Conservation (phyloP, 305 asterid species). For the Fraxinus nigra region DNA sequence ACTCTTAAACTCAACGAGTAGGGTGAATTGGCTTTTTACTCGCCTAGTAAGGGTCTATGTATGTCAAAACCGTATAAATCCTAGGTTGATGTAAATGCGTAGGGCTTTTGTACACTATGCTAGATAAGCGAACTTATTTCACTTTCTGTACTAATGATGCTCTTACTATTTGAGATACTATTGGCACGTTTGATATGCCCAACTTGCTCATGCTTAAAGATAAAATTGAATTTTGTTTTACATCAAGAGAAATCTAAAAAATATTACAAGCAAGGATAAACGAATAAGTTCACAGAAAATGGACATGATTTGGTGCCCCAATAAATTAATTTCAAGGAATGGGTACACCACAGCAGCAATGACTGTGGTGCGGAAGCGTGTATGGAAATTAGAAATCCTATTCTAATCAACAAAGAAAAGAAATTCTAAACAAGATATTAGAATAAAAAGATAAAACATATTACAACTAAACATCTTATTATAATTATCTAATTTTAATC, state of each 20-base stretch:
- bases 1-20: neutral
- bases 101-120: neutral
- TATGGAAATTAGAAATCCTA: neutral
- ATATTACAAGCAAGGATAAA: neutral
- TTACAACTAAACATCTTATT: neutral
- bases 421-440: neutral
- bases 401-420: neutral
- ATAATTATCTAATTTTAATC: neutral
- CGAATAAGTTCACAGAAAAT: slow-evolving; percentile 2
- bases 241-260: neutral
- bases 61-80: neutral
- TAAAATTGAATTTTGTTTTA: neutral
- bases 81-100: neutral
- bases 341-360: neutral
- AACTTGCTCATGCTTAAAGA: neutral
- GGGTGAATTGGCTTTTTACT: neutral
- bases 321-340: slow-evolving; percentile 1
- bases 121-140: neutral
- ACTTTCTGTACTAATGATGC: neutral
- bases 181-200: neutral
- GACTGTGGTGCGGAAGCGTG: neutral
- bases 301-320: neutral
- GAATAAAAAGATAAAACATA: neutral
- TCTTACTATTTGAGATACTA: neutral
- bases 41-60: neutral